Evolutionary conservation across 176 grass and related monocot species (phyloP).

Genomic region (Ensete glaucum): DNA sequence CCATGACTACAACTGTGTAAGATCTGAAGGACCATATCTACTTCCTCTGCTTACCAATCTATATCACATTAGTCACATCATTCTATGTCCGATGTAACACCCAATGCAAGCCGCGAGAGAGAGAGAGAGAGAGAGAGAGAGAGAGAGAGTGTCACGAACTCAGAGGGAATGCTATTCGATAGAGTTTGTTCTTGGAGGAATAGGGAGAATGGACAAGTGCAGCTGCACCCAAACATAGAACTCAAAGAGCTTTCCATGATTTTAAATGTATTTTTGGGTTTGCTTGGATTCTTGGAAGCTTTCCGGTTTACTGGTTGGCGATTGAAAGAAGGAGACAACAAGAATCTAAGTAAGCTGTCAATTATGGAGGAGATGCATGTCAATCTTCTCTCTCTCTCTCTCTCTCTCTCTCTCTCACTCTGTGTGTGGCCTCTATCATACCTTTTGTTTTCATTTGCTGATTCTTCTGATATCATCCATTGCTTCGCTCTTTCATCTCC

Average conservation of each 20-base stretch:
- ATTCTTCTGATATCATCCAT: slow-evolving; percentile 2
- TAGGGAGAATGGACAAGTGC: not conserved
- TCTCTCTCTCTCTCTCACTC: slow-evolving; percentile 14
- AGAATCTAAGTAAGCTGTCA: slow-evolving; percentile 84
- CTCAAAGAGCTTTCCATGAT: not conserved
- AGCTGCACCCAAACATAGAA: not conserved
- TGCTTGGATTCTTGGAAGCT: slow-evolving; percentile 1
- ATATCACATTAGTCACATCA: slow-evolving; percentile 20
- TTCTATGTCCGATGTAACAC: not conserved
- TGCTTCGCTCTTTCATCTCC: slow-evolving; percentile 14
- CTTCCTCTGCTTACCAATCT: slow-evolving; percentile 12
- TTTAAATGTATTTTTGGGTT: not conserved
- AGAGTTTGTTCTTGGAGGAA: not conserved
- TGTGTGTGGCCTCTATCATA: slow-evolving; percentile 9
- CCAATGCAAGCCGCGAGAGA: too few relatives aligned
- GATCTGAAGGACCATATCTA: slow-evolving; percentile 28
- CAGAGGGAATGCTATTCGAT: not conserved
- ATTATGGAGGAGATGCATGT: slow-evolving; percentile 76
- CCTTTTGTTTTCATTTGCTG: slow-evolving; percentile 60
- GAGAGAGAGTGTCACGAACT: not conserved
- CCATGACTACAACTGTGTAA: slow-evolving; percentile 79
- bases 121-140: too few relatives aligned
- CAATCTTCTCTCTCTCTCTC: slow-evolving; percentile 44
- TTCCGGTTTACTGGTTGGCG: slow-evolving; percentile 21
- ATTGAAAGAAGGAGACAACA: slow-evolving; percentile 84